Percentiles rank a stretch among this genome's conserved stretches.
These are phyloP conservation scores for Pestalotiopsis sp. DNA, from an alignment of 2,329 filamentous ascomycete species.

Conservation along the genomic window DNA sequence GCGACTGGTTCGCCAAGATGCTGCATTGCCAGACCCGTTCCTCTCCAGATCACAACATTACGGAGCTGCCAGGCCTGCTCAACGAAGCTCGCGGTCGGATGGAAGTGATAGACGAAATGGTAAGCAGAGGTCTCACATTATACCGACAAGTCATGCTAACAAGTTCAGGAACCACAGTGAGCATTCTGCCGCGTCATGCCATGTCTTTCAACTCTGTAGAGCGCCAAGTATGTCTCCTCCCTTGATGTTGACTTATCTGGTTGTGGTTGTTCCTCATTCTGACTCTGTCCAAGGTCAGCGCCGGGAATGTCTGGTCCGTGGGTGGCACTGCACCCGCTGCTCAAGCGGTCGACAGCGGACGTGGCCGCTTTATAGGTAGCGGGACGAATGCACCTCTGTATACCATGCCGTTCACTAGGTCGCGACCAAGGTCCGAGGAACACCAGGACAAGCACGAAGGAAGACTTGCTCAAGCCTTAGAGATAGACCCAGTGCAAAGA, in stretches of 20 bases:
- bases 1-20: conserved; percentile 44
- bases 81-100: conserved; percentile 30
- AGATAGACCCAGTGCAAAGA: conserved; percentile 71
- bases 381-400: conserved; percentile 74
- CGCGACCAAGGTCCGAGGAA: conserved; percentile 50
- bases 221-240: conserved; percentile 36
- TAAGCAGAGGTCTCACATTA: conserved; percentile 18
- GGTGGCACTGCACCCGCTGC: conserved; percentile 67
- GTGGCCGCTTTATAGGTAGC: conserved; percentile 66
- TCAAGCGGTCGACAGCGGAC: conserved; percentile 62
- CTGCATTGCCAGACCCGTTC: conserved; percentile 46
- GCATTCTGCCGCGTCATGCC: background rate
- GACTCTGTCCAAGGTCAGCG: conserved; percentile 49
- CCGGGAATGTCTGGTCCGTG: conserved; percentile 75
- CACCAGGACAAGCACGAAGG: conserved; percentile 71
- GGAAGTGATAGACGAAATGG: conserved; percentile 25
- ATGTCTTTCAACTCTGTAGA: conserved; percentile 27
- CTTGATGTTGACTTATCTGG: background rate
- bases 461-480: conserved; percentile 77
- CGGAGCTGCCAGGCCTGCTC: conserved; percentile 25
- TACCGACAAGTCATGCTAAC: background rate
- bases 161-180: conserved; percentile 5
- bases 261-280: background rate
- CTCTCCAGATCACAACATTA: conserved; percentile 34
- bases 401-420: conserved; percentile 49